phyloP scores from a whole-genome alignment of 1,284 basidiomycete genomes.

The Fomes fomentarius region DNA sequence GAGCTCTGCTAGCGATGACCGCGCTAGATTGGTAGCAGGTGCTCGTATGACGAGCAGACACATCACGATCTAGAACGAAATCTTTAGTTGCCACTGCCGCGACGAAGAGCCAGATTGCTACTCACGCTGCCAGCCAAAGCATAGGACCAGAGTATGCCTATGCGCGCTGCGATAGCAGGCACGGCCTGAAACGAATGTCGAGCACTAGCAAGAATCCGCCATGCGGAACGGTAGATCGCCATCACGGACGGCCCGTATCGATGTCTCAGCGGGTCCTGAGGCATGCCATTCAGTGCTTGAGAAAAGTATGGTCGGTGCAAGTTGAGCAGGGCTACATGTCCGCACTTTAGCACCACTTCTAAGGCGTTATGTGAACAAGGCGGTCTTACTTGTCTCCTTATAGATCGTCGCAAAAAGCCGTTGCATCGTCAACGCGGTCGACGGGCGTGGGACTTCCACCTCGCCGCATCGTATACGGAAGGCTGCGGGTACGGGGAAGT shows the following conservation, averaged over 20 bases:
- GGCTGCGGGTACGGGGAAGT: slow-evolving; percentile 52
- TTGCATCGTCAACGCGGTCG: slow-evolving; percentile 39
- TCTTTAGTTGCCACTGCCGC: background rate
- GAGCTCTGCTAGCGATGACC: slow-evolving; percentile 59
- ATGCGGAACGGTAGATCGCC: slow-evolving; percentile 71
- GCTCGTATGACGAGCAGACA: slow-evolving; percentile 63
- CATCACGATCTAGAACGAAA: slow-evolving; percentile 59
- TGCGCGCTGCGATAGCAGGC: slow-evolving; percentile 46
- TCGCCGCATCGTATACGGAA: slow-evolving; percentile 44
- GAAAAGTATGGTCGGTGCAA: slow-evolving; percentile 71
- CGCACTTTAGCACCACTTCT: background rate
- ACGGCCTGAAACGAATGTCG: slow-evolving; percentile 42
- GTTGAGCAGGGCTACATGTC: slow-evolving; percentile 56
- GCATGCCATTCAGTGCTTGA: slow-evolving; percentile 62
- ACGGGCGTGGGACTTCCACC: slow-evolving; percentile 23
- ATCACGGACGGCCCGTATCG: slow-evolving; percentile 69
- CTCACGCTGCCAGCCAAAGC: slow-evolving; percentile 63
- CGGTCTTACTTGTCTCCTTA: slow-evolving; percentile 60
- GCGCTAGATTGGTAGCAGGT: slow-evolving; percentile 57
- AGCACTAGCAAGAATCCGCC: slow-evolving; percentile 58
- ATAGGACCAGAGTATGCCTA: slow-evolving; percentile 61
- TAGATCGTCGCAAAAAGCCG: slow-evolving; percentile 50
- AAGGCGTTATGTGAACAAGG: background rate
- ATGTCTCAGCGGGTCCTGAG: slow-evolving; percentile 58
- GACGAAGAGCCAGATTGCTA: slow-evolving; percentile 15